Evolutionary conservation across 352 stramenopile genomes (phyloP).

Genomic region (Phytophthora hybrid): DNA sequence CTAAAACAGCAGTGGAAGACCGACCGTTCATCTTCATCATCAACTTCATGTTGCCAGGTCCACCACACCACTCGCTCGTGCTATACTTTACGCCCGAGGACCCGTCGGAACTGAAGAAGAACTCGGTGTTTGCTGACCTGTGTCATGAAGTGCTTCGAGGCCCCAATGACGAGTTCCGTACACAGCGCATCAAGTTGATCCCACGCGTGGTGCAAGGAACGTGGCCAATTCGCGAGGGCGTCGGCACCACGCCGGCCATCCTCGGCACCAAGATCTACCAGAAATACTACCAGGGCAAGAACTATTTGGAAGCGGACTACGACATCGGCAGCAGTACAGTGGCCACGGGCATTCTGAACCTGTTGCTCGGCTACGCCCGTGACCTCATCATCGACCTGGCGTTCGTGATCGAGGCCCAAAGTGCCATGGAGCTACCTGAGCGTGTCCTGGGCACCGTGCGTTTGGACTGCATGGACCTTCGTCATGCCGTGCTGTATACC

Average conservation of each 20-base stretch:
- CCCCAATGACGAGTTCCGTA: conserved; percentile 69
- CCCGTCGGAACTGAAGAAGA: conserved; percentile 62
- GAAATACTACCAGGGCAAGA: conserved; percentile 71
- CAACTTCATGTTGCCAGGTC: conserved; percentile 84
- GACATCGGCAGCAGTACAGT: conserved; percentile 83
- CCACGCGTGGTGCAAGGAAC: conserved; percentile 90
- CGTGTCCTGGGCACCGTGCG: conserved; percentile 77
- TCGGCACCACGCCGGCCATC: conserved; percentile 91
- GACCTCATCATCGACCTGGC: conserved; percentile 85
- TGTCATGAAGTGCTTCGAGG: conserved; percentile 74
- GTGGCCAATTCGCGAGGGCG: conserved; percentile 88
- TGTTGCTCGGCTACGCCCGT: conserved; percentile 71
- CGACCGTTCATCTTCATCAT: conserved; percentile 76
- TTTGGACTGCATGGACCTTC: conserved; percentile 69
- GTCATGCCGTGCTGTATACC: conserved; percentile 56
- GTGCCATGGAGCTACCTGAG: conserved; percentile 75
- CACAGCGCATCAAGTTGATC: conserved; percentile 91
- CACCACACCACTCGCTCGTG: conserved; percentile 73
- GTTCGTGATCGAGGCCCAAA: conserved; percentile 85
- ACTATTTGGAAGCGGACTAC: conserved; percentile 84
- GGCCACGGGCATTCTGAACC: conserved; percentile 70
- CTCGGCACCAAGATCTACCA: conserved; percentile 91
- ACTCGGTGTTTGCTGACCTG: conserved; percentile 75
- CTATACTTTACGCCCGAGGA: conserved; percentile 84
- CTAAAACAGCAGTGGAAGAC: conserved; percentile 33